Evolutionary conservation across 2,329 filamentous ascomycete genomes (phyloP).

Genomic region (Xylaria sp.): DNA sequence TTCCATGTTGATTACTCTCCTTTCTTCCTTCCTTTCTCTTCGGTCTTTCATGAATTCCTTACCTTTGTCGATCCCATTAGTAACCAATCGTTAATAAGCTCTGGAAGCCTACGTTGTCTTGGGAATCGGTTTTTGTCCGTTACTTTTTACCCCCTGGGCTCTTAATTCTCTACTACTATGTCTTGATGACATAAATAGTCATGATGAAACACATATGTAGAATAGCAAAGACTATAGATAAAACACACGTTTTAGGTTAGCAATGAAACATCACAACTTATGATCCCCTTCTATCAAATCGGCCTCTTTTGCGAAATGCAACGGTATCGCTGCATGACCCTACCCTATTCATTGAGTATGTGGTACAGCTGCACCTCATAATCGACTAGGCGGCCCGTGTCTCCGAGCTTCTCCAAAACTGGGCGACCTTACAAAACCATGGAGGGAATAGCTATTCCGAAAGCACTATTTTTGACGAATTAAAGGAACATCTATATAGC

Average conservation of each 20-base stretch:
- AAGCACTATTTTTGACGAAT: conserved; percentile 3
- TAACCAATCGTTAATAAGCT: conserved; percentile 12
- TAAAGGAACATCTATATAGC: not conserved
- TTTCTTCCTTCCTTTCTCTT: conserved; percentile 35
- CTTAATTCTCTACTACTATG: not conserved
- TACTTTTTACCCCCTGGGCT: not conserved
- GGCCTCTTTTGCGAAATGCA: not conserved
- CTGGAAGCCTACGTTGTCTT: conserved; percentile 21
- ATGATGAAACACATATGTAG: conserved; percentile 24
- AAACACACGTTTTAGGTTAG: conserved; percentile 41
- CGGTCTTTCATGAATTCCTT: conserved; percentile 23
- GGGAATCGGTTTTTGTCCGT: not conserved
- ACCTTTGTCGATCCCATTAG: not conserved
- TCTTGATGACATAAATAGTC: conserved; percentile 20
- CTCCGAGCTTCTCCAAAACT: conserved; percentile 1
- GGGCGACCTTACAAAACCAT: not conserved
- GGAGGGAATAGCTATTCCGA: not conserved
- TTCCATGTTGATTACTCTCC: conserved; percentile 28
- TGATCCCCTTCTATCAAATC: conserved; percentile 17
- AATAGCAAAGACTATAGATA: conserved; percentile 37
- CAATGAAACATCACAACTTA: conserved; percentile 31
- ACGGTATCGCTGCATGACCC: not conserved
- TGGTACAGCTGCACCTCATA: not conserved
- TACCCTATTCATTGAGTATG: not conserved
- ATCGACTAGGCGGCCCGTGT: not conserved